Evolutionary conservation across 257 asterid species (phyloP).

Genomic region (Verbascum thapsus): DNA sequence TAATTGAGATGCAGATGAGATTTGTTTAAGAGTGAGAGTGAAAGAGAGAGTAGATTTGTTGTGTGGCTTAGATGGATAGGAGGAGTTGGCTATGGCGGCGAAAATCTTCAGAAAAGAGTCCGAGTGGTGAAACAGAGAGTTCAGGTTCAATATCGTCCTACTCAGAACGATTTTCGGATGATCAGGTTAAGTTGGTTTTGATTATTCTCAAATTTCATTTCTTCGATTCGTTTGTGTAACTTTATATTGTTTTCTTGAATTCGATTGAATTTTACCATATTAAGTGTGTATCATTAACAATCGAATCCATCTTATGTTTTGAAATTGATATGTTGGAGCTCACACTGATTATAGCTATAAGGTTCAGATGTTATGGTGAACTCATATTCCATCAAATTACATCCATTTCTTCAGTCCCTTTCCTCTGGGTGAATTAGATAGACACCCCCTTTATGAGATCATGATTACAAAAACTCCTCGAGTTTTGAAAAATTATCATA

Average conservation of each 20-base stretch:
- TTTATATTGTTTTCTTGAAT: not conserved
- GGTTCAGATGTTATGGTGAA: no score
- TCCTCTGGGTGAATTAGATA: no score
- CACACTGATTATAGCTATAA: not conserved
- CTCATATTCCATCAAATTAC: no score
- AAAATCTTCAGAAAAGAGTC: slow-evolving; percentile 78
- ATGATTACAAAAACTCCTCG: no score
- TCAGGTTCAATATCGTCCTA: slow-evolving; percentile 78
- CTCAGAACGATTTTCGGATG: slow-evolving; percentile 88
- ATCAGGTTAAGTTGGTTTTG: slow-evolving; percentile 65
- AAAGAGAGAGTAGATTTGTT: slow-evolving; percentile 18
- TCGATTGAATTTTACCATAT: slow-evolving; percentile 1
- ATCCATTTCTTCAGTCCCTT: no score
- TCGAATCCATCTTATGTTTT: not conserved
- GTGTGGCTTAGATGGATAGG: slow-evolving; percentile 60
- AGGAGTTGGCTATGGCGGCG: slow-evolving; percentile 96
- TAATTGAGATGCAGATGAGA: slow-evolving; percentile 13
- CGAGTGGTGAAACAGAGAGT: slow-evolving; percentile 85
- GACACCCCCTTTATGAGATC: no score
- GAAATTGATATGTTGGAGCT: slow-evolving; percentile 3
- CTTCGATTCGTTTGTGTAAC: not conserved
- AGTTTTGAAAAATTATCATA: no score
- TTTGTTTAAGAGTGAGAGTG: slow-evolving; percentile 12
- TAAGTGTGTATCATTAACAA: not conserved
- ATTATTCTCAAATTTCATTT: not conserved